Percentiles rank a stretch among this genome's conserved stretches.
These are phyloP conservation scores for Ganoderma sinense DNA, from an alignment of 1,284 basidiomycete species.

Conservation along the genomic window DNA sequence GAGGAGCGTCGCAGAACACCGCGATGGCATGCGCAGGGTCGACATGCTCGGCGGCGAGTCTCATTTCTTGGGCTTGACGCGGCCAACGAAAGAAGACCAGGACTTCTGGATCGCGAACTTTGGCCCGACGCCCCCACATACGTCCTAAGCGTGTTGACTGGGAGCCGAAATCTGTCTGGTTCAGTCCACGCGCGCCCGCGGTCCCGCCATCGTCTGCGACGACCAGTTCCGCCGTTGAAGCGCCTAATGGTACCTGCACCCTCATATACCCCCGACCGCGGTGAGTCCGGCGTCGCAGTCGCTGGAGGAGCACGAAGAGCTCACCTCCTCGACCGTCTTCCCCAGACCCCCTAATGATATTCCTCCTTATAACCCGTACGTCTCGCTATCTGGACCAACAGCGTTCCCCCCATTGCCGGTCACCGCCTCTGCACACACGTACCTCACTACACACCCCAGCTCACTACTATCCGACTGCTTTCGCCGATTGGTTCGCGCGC, in stretches of 20 bases:
- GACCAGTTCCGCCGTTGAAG: not conserved
- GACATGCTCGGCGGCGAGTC: constrained; percentile 55
- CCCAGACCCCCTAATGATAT: constrained; percentile 25
- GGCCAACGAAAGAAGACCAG: constrained; percentile 35
- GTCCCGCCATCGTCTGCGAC: constrained; percentile 1
- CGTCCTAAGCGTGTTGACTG: not conserved
- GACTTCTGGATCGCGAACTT: constrained; percentile 27
- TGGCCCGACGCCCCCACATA: constrained; percentile 12
- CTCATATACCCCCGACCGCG: constrained; percentile 22
- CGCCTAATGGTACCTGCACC: not conserved
- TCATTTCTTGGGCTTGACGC: constrained; percentile 50
- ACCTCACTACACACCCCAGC: constrained; percentile 5
- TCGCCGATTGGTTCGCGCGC: constrained; percentile 3
- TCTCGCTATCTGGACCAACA: not conserved
- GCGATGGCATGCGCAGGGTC: constrained; percentile 55
- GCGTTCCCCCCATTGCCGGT: not conserved
- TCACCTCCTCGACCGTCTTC: constrained; percentile 6
- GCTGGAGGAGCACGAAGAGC: not conserved
- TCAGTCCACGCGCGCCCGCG: not conserved
- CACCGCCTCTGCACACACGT: not conserved
- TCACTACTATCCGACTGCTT: constrained; percentile 16
- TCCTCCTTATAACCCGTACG: constrained; percentile 6
- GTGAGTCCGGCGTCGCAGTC: constrained; percentile 15
- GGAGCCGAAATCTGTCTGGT: not conserved
- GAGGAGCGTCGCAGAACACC: constrained; percentile 37